A percentile compares a stretch with the other conserved stretches of the same genome.
Conservation (phyloP, 2,329 filamentous ascomycete genomes). For the Diaporthe eres region DNA sequence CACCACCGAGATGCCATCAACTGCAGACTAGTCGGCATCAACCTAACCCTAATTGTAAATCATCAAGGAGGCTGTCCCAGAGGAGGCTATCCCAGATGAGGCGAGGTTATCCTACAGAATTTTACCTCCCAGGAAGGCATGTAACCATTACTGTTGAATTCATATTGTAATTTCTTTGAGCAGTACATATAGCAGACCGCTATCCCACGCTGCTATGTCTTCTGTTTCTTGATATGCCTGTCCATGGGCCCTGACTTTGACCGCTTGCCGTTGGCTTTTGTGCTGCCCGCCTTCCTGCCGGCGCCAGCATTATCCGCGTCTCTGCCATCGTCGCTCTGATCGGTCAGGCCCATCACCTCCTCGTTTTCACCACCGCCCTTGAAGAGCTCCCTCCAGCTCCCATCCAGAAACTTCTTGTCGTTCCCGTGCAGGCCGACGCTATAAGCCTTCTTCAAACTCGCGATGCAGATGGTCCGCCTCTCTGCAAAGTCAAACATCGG, state of each 20-base stretch:
- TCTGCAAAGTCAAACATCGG: constrained; percentile 83
- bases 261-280: constrained; percentile 42
- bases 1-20: too few species aligned
- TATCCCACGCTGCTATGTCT: constrained; percentile 36
- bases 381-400: constrained; percentile 67
- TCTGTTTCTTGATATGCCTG: constrained; percentile 50
- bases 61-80: too few species aligned
- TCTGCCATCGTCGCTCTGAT: constrained; percentile 51
- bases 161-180: too few species aligned
- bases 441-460: constrained; percentile 80
- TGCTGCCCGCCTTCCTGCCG: constrained; percentile 42
- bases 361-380: constrained; percentile 52
- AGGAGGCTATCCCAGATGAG: too few species aligned
- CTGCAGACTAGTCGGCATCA: too few species aligned
- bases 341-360: constrained; percentile 57
- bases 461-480: constrained; percentile 73
- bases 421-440: constrained; percentile 74
- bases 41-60: too few species aligned
- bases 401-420: constrained; percentile 72
- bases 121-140: too few species aligned
- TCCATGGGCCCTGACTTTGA: constrained; percentile 51
- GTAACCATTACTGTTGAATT: too few species aligned
- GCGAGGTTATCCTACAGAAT: too few species aligned
- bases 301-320: constrained; percentile 51
- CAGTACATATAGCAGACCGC: too few species aligned